phyloP scores from a whole-genome alignment of 2,329 filamentous ascomycete species.

The Juglanconis sp. region DNA sequence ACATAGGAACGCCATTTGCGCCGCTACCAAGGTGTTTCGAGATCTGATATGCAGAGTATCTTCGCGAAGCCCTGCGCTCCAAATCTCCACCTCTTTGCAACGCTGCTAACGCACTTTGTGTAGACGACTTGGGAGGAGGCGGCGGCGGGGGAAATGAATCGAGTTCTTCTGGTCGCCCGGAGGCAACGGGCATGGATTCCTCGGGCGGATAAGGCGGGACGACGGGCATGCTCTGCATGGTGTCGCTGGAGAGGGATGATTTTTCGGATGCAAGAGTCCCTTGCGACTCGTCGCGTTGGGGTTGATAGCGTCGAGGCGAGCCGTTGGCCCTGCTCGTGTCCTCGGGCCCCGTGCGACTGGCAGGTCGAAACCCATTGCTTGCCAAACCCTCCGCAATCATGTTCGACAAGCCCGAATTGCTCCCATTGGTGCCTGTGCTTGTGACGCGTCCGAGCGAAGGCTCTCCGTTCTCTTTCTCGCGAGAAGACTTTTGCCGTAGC shows the following conservation, averaged over 20 bases:
- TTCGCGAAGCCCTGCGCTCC: constrained; percentile 84
- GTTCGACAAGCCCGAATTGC: constrained; percentile 55
- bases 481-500: constrained; percentile 61
- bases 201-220: constrained; percentile 69
- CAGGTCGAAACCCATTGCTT: constrained; percentile 44
- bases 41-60: constrained; percentile 96
- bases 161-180: constrained; percentile 42
- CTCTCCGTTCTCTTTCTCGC: constrained; percentile 48
- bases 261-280: constrained; percentile 53
- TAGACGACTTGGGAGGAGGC: constrained; percentile 75
- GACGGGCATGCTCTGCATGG: constrained; percentile 73
- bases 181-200: constrained; percentile 42
- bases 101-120: constrained; percentile 86
- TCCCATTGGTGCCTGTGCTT: constrained; percentile 58
- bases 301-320: constrained; percentile 49
- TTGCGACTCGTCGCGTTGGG: constrained; percentile 50
- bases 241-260: constrained; percentile 69
- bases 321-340: constrained; percentile 28
- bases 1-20: constrained; percentile 78
- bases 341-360: constrained; percentile 30
- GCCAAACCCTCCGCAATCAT: constrained; percentile 60
- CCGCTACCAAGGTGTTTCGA: constrained; percentile 85
- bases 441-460: constrained; percentile 42
- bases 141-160: constrained; percentile 71
- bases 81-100: constrained; percentile 89